These are phyloP conservation scores for Solanum chilense DNA, from an alignment of 257 asterid genomes.

Conservation along the genomic window DNA sequence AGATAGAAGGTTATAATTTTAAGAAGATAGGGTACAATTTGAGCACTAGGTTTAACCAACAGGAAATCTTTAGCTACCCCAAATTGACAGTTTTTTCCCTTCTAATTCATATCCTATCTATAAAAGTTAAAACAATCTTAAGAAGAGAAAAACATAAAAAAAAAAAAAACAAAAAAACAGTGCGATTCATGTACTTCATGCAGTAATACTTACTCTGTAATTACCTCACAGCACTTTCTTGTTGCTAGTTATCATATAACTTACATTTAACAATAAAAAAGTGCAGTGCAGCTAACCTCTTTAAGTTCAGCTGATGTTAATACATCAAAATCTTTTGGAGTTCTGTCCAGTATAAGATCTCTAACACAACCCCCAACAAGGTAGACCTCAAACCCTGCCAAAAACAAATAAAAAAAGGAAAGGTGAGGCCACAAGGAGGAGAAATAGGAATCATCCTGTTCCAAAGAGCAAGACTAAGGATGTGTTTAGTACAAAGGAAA, in stretches of 20 bases:
- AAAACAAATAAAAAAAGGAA: neutral
- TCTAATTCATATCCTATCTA: neutral
- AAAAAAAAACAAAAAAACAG: neutral
- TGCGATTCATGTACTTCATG: neutral
- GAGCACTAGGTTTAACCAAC: neutral
- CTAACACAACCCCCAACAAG: conserved; percentile 27
- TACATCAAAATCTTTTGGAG: conserved; percentile 17
- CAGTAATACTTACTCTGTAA: neutral
- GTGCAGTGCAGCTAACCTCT: conserved; percentile 3
- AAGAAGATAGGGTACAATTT: neutral
- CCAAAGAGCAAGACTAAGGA: neutral
- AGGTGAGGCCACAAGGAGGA: neutral
- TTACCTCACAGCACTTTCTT: neutral
- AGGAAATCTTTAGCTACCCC: neutral
- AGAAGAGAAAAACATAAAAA: neutral
- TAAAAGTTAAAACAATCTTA: neutral
- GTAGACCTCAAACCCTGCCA: conserved; percentile 17
- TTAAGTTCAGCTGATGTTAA: conserved; percentile 23
- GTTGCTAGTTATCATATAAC: neutral
- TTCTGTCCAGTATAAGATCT: conserved; percentile 19
- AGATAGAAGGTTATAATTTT: neutral
- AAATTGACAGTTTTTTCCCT: neutral
- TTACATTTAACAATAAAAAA: neutral
- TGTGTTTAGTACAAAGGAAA: neutral
- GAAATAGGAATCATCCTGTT: neutral